phyloP scores from a whole-genome alignment of 2,329 filamentous ascomycete species.

The Leptographium wingfieldii region DNA sequence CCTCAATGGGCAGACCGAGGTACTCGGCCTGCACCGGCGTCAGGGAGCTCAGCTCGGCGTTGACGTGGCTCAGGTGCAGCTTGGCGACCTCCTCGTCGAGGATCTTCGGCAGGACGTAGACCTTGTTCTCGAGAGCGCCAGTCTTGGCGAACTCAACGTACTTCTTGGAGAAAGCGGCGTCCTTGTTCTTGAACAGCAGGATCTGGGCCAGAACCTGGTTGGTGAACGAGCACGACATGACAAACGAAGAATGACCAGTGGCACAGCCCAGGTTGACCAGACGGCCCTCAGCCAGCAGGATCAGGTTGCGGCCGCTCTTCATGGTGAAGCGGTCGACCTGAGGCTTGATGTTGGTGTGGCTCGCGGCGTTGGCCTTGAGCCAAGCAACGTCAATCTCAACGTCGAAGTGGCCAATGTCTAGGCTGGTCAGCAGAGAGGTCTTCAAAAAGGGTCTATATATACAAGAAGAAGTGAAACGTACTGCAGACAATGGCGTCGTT shows the following conservation, averaged over 20 bases:
- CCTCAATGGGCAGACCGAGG: constrained; percentile 72
- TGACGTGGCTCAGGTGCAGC: constrained; percentile 86
- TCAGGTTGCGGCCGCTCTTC: constrained; percentile 89
- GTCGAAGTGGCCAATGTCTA: constrained; percentile 98
- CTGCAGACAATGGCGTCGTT: constrained; percentile 99
- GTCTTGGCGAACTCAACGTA: constrained; percentile 92
- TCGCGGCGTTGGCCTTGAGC: constrained; percentile 93
- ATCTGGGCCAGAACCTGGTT: constrained; percentile 99
- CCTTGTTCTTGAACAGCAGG: constrained; percentile 87
- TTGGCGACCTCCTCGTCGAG: constrained; percentile 96
- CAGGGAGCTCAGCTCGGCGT: constrained; percentile 84
- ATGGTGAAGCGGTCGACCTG: constrained; percentile 98
- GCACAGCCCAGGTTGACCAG: constrained; percentile 99
- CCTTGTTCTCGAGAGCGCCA: constrained; percentile 79
- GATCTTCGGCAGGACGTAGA: constrained; percentile 97
- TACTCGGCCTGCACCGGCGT: constrained; percentile 85
- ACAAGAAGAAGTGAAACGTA: constrained; percentile 29
- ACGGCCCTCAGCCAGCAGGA: constrained; percentile 95
- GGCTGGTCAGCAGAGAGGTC: neutral
- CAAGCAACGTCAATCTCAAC: constrained; percentile 99
- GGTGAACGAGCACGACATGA: constrained; percentile 99
- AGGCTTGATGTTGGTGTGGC: constrained; percentile 97
- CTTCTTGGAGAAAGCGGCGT: constrained; percentile 80
- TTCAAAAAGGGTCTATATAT: too few species aligned
- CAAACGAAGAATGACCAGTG: constrained; percentile 97